Base-by-base conservation (phyloP, 805 yeast species). In the Brettanomyces custersianus region DNA sequence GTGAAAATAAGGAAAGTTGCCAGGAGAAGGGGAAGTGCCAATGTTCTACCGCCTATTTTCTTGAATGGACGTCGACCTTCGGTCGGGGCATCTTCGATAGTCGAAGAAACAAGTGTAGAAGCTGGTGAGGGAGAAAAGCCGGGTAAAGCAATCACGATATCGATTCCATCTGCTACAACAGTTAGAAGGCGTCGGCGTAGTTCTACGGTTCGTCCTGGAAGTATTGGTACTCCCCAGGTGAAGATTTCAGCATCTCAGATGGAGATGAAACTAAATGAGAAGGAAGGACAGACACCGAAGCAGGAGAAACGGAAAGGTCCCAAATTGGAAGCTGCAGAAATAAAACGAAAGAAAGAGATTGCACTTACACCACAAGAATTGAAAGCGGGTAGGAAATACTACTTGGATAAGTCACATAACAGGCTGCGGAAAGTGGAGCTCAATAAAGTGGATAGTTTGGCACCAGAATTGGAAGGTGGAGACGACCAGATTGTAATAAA, bases 381-480 rank as follows among this genome's bases (percentile, higher is more conserved):
- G 30, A 20, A 35, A 18, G 43, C 44, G 2, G 37, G 42, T 22
- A 43, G 42, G 24, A 46, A 40, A 32, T 40, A 38, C 31, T 36
- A 41, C 17, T 17, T 46, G 7, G 43, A 51, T 39, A 45, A 47
- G 7, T 32, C 30, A n/a, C 39, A 34, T 20, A 35, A 40, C 27
- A 24, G 27, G 23, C n/a, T 48, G 22, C 35, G 36, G 10, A 48
- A 45, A 34, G 38, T 46, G 46, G 49, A 46, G 37, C 40, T 38
- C 30, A 52, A 38, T 45, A 59, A 45, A 47, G 35, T 35, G 21
- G 38, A 37, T 7, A 35, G 34, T 20, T 27, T 39, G 4, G 22
- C 19, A 10, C 13, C 38, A 31, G 37, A 20, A 27, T 51, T 31
- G 10, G 33, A 30, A 10, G 35, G 32, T 26, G 30, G 40, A 19